These are phyloP conservation scores for Thermothelomyces thermophilus DNA, from an alignment of 2,329 filamentous ascomycete genomes.

Conservation along the genomic window DNA sequence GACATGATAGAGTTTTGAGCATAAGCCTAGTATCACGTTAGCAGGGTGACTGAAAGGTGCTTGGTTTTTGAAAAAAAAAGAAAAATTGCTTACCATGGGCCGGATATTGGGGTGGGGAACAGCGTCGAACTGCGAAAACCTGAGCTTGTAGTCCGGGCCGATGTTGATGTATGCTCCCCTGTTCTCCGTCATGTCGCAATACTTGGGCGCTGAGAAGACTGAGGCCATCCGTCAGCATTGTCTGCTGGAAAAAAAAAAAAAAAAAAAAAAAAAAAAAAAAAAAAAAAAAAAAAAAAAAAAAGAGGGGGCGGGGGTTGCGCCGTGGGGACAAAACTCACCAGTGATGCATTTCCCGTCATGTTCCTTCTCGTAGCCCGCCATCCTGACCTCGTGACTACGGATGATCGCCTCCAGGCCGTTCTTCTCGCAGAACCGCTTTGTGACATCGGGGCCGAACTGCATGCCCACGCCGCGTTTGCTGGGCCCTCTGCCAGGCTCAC, in stretches of 20 bases:
- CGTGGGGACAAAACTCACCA: constrained; percentile 42
- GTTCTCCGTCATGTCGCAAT: constrained; percentile 97
- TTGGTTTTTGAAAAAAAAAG: no score
- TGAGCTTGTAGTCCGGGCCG: constrained; percentile 80
- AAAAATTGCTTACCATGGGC: constrained; percentile 63
- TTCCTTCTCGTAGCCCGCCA: constrained; percentile 99
- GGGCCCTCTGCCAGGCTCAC: constrained; percentile 75
- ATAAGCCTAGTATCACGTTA: constrained; percentile 57
- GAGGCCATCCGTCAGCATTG: constrained; percentile 24
- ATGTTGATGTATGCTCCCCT: constrained; percentile 98
- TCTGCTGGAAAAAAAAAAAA: neutral
- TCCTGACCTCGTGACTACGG: constrained; percentile 93
- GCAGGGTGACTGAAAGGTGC: neutral
- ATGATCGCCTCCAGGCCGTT: constrained; percentile 94
- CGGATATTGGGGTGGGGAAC: constrained; percentile 93
- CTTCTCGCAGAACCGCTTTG: constrained; percentile 91
- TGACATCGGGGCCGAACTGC: constrained; percentile 95
- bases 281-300: neutral
- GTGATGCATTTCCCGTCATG: constrained; percentile 95
- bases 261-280: no score
- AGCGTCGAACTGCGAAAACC: constrained; percentile 90
- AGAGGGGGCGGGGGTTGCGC: no score
- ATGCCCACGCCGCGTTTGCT: constrained; percentile 95
- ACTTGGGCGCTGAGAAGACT: constrained; percentile 96
- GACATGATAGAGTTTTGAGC: constrained; percentile 77